Conservation (phyloP, 176 grass and related monocot species). For the Avena sativa region DNA sequence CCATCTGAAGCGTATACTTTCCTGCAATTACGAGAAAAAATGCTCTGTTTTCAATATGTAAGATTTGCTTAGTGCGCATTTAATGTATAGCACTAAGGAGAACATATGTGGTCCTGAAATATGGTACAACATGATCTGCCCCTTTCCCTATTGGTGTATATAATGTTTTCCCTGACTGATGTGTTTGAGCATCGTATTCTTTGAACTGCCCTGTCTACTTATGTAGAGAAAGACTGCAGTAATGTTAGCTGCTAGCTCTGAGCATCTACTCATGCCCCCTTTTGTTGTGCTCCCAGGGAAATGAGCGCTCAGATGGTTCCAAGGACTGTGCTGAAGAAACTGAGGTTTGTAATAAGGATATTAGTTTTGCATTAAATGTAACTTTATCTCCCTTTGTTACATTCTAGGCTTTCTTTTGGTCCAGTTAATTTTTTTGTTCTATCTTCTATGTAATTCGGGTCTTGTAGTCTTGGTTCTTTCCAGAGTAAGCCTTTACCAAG, state of each 20-base stretch:
- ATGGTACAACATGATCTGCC: background rate
- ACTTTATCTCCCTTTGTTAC: slow-evolving; percentile 14
- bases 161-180: background rate
- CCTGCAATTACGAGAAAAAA: slow-evolving; percentile 20
- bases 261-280: slow-evolving; percentile 23
- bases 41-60: background rate
- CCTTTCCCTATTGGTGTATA: background rate
- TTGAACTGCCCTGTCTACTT: background rate
- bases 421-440: slow-evolving; percentile 2
- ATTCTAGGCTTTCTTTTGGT: slow-evolving; percentile 28
- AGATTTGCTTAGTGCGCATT: background rate
- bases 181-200: background rate
- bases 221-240: slow-evolving; percentile 3
- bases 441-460: background rate
- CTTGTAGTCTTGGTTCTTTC: background rate
- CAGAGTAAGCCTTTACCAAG: background rate
- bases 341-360: slow-evolving; percentile 53
- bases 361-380: background rate
- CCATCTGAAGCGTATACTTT: slow-evolving; percentile 9
- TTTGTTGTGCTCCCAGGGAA: slow-evolving; percentile 50
- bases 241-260: slow-evolving; percentile 12
- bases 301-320: slow-evolving; percentile 38
- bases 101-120: slow-evolving; percentile 5
- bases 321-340: slow-evolving; percentile 50
- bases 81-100: background rate